A percentile compares a stretch with the other conserved stretches of the same genome.
Conservation (phyloP, 2,329 filamentous ascomycete species). For the Talaromyces rugulosus region DNA sequence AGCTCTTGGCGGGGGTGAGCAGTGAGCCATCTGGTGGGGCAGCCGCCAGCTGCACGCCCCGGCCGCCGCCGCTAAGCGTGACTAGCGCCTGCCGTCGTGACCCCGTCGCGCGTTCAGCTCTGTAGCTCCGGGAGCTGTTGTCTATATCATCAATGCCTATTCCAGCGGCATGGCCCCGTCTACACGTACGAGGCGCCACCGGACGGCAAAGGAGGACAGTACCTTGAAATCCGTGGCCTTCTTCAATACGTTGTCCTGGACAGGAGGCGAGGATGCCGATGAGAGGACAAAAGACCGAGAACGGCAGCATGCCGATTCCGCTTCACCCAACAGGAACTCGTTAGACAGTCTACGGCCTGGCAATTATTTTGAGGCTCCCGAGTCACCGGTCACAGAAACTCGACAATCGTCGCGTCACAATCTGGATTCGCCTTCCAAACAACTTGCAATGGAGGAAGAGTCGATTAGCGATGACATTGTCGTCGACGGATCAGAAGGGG, state of each 20-base stretch:
- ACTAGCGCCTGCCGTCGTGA: neutral
- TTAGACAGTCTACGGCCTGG: neutral
- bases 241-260: conserved; percentile 17
- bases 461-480: neutral
- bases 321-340: neutral
- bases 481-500: neutral
- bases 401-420: conserved; percentile 1
- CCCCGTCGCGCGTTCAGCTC: neutral
- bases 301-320: neutral
- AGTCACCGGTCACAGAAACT: neutral
- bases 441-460: neutral
- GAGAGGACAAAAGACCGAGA: neutral
- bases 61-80: neutral
- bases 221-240: conserved; percentile 17
- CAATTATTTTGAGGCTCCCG: neutral
- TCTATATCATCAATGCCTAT: neutral
- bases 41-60: neutral
- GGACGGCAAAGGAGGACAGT: conserved; percentile 13
- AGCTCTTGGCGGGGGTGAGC: neutral
- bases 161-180: neutral
- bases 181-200: neutral
- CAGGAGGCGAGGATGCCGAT: neutral
- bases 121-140: neutral
- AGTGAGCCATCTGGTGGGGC: neutral
- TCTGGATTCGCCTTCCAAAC: neutral